phyloP scores from a whole-genome alignment of 192 early-diverging fungal genomes.

The Phycomyces blakesleeanus region DNA sequence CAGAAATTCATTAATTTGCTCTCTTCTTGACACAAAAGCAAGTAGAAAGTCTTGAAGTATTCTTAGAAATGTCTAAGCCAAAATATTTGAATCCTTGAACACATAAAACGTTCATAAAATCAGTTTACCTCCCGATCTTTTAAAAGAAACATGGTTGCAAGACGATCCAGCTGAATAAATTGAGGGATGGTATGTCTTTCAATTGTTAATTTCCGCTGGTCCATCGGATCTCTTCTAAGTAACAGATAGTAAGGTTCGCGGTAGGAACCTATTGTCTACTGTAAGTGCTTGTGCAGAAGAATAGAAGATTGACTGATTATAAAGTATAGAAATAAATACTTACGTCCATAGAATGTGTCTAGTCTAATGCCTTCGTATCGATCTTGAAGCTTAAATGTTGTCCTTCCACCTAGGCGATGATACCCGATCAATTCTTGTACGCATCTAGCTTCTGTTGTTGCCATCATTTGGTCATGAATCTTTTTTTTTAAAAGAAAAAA shows the following conservation, averaged over 20 bases:
- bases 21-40: constrained; percentile 28
- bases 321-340: background rate
- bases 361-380: constrained; percentile 42
- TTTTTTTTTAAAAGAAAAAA: background rate
- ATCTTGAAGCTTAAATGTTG: constrained; percentile 28
- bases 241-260: constrained; percentile 49
- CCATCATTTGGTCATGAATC: constrained; percentile 10
- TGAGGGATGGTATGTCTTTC: constrained; percentile 47
- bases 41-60: constrained; percentile 24
- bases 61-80: constrained; percentile 24
- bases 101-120: background rate
- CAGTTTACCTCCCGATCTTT: constrained; percentile 35
- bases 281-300: constrained; percentile 1
- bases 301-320: background rate
- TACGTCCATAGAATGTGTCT: constrained; percentile 50
- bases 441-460: constrained; percentile 3
- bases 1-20: constrained; percentile 20
- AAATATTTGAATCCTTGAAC: background rate
- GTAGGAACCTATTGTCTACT: constrained; percentile 25
- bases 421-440: constrained; percentile 26
- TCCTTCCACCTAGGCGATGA: constrained; percentile 33
- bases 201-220: constrained; percentile 14
- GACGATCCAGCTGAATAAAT: constrained; percentile 38
- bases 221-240: constrained; percentile 14
- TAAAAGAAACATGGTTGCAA: constrained; percentile 39